Evolutionary conservation across 495 filamentous ascomycete genomes (phyloP).

Genomic region (Penicillium crystallinum): DNA sequence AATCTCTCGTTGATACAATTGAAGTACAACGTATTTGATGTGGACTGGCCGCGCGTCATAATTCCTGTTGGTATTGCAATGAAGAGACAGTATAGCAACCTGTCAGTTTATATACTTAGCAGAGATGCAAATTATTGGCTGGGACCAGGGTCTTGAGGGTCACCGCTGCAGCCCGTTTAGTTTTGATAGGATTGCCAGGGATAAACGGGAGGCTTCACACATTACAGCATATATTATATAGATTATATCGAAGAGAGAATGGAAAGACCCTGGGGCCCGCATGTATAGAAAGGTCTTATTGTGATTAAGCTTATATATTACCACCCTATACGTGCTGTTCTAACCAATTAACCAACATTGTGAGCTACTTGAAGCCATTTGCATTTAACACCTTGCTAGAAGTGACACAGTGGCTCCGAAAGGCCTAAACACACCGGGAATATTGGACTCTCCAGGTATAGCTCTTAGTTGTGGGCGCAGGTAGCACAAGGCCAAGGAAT

Average conservation of each 20-base stretch:
- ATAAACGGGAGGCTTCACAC: neutral
- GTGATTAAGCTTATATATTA: neutral
- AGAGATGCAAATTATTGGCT: neutral
- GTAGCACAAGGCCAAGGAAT: conserved; percentile 19
- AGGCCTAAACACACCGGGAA: conserved; percentile 13
- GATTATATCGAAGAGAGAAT: neutral
- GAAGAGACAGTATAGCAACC: neutral
- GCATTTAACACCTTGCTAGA: neutral
- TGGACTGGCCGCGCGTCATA: conserved; percentile 24
- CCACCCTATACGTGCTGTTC: neutral
- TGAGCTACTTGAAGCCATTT: neutral
- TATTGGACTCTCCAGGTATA: conserved; percentile 3
- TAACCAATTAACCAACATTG: neutral
- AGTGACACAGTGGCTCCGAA: neutral
- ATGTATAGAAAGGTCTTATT: neutral
- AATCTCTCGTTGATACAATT: conserved; percentile 10
- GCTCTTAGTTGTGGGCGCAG: conserved; percentile 7
- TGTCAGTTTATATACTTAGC: neutral
- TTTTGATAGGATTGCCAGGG: neutral
- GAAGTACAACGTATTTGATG: conserved; percentile 13
- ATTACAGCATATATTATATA: neutral
- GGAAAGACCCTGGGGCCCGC: neutral
- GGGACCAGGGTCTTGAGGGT: conserved; percentile 6
- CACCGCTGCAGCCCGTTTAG: conserved; percentile 14
- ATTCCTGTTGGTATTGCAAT: conserved; percentile 17